Evolutionary conservation across 805 yeast genomes (phyloP), one percentile per base, ranked within the genome.

Genomic region (Isabelozyma pseudorhagii): DNA sequence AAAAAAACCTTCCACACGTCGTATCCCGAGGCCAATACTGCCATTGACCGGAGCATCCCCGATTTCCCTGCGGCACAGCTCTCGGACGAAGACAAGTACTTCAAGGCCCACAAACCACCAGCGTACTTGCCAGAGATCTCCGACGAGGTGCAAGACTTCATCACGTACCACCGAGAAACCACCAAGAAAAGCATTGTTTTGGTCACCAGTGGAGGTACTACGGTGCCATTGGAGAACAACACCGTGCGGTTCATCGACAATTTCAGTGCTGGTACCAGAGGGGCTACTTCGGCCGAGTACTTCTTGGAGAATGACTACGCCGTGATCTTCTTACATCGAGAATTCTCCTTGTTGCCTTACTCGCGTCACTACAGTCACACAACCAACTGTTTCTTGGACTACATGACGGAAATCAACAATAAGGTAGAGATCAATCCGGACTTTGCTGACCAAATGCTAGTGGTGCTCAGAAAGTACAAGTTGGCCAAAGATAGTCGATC

Each of bases 221-320:
- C 97, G 0, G 99, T 94, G 0, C 99, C 99, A 0, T 73, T 94
- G 55, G 99, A 94, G 62, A 92, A 91, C 68, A 94, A 94, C 63
- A 94, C 99, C 0, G 99, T 94, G 6, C 72, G 99, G 47, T 94
- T 94, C 68, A 91, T 94, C 60, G 99, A 94, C 68, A 94, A 94
- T 63, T 94, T 94, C 66, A 85, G 94, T 55, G 98, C 98, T 21
- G 99, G 99, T 21, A 94, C 97, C 0, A 81, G 99, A 67, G 99
- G 99, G 49, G 96, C 99, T 4, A 84, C 97, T 0, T 85, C 96
- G 39, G 97, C 98, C 4, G 99, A 94, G 67, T 86, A 89, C 62
- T 89, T 93, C 57, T 71, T 94, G 47, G 89, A 86, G 49, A 73
- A 81, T 49, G 97, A 91, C 1, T 94, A 94, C 62, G 93, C 97